Conservation (phyloP, 2,329 filamentous ascomycete species). For the Dactylellina leptospora region DNA sequence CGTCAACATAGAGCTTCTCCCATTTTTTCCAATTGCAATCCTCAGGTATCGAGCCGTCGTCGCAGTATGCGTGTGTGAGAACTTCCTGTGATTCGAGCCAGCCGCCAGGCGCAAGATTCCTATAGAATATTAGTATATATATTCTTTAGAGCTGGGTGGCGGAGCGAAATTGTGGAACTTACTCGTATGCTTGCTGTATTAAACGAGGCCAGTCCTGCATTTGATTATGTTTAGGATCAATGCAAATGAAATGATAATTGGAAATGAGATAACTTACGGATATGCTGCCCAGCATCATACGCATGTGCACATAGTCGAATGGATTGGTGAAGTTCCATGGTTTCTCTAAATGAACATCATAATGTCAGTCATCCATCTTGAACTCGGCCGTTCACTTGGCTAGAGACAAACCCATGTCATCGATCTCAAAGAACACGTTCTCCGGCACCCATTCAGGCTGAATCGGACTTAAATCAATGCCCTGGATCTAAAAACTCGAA, state of each 20-base stretch:
- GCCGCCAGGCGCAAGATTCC: constrained; percentile 62
- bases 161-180: not conserved
- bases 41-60: constrained; percentile 61
- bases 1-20: constrained; percentile 57
- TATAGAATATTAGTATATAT: constrained; percentile 22
- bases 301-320: constrained; percentile 49
- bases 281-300: constrained; percentile 51
- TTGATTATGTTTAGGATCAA: not conserved
- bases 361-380: too few species aligned
- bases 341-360: too few species aligned
- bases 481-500: constrained; percentile 54
- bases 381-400: too few species aligned
- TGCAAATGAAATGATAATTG: not conserved
- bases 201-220: constrained; percentile 40
- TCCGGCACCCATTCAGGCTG: constrained; percentile 64
- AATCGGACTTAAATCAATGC: constrained; percentile 60
- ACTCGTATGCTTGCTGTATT: constrained; percentile 50
- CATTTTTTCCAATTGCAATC: constrained; percentile 55
- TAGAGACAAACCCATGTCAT: constrained; percentile 64
- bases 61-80: constrained; percentile 60
- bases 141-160: too few species aligned
- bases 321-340: constrained; percentile 44
- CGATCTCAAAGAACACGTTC: constrained; percentile 71
- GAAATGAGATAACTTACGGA: constrained; percentile 21
- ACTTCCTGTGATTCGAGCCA: constrained; percentile 64